These are phyloP conservation scores for Beauveria pseudobassiana DNA, from an alignment of 2,329 filamentous ascomycete species.

Conservation along the genomic window DNA sequence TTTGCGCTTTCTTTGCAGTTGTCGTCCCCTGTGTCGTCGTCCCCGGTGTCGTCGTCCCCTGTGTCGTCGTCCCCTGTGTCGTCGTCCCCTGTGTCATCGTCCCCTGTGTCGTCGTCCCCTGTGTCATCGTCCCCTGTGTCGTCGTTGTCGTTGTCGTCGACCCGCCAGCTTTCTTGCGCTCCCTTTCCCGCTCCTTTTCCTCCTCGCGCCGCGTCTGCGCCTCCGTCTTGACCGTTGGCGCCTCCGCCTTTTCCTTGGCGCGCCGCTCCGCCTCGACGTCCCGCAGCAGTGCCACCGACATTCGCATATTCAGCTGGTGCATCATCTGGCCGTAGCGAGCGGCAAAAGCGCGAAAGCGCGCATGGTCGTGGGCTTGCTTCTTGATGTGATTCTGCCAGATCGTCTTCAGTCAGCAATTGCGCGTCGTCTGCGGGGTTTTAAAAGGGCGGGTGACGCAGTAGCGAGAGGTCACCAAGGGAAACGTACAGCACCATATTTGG, in stretches of 20 bases:
- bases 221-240: conserved; percentile 58
- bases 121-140: neutral
- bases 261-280: conserved; percentile 49
- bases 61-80: neutral
- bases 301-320: conserved; percentile 60
- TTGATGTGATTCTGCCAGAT: conserved; percentile 54
- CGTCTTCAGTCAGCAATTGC: neutral
- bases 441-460: neutral
- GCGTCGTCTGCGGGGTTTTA: neutral
- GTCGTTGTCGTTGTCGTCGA: neutral
- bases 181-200: conserved; percentile 28
- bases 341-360: conserved; percentile 51
- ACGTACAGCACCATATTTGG: conserved; percentile 62
- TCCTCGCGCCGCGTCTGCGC: conserved; percentile 52
- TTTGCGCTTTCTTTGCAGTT: neutral
- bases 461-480: neutral
- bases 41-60: neutral
- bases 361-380: conserved; percentile 56
- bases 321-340: conserved; percentile 56
- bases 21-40: neutral
- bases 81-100: neutral
- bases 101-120: neutral
- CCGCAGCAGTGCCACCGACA: conserved; percentile 52
- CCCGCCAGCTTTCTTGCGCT: neutral
- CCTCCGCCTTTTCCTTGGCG: conserved; percentile 55